Base-by-base conservation (phyloP, 2,329 filamentous ascomycete species). In the Cladosporium oxysporum region DNA sequence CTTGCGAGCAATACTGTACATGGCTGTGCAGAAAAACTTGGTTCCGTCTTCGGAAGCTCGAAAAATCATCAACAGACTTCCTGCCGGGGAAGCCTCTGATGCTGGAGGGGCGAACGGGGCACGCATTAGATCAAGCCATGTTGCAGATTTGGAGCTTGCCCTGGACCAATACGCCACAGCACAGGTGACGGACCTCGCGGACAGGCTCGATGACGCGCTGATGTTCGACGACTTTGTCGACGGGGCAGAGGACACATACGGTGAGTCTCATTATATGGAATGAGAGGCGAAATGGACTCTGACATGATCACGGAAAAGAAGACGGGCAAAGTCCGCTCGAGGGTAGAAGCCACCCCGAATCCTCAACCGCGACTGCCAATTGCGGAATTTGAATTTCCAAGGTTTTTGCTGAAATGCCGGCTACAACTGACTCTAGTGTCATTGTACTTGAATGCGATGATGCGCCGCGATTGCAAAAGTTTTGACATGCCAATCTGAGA, bases 191-290 rank as follows among this genome's bases (percentile, higher is more conserved):
- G 47, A 47, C 18, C 28, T 62, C 18, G 59, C 47, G 8, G 59
- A 33, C 1, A 62, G 50, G 28, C 47, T 62, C 12, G 59, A 62
- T 47, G 59, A 62, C n/a, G 59, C 59, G 18, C 59, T 62, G 3
- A 52, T 62, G 47, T 62, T 62, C 18, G 59, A 62, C 29, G 59
- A 50, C 6, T 62, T 62, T n/a, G 29, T 52, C 6, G 47, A 35
- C 14, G 28, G 18, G 3, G 2, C n/a, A 8, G 59, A 52, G 23
- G 14, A 28, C 6, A 26, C 14, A 21, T 1, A 21, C 2, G 21
- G 59, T 50, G 5, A 28, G 59, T 11, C 10, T 41, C 3, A 18
- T 41, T 11, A 44, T 1, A 1, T 10, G 2, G 8, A 11, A 47
- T 2, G 1, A 12, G 3, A 21, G n/a, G 21, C n/a, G 11, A 21